Conservation (phyloP, 2,329 filamentous ascomycete species). For the Fusarium euwallaceae region DNA sequence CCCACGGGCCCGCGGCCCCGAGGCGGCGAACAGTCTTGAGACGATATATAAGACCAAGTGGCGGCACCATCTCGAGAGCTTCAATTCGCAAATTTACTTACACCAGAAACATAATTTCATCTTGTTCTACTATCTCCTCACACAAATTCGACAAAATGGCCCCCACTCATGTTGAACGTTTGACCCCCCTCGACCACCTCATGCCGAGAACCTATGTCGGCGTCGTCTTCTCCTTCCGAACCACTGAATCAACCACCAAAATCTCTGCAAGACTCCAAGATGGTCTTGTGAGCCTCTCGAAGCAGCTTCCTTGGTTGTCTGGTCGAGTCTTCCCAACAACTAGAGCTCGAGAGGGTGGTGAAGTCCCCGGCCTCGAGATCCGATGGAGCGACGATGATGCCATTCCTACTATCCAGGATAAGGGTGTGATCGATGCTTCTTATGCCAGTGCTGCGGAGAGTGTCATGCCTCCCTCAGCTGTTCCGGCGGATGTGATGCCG, state of each 20-base stretch:
- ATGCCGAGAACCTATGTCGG: slow-evolving; percentile 25
- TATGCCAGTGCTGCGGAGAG: background rate
- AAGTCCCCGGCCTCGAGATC: background rate
- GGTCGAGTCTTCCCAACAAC: background rate
- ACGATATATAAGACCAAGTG: background rate
- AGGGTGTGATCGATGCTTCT: background rate
- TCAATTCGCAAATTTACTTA: background rate
- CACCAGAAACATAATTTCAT: background rate
- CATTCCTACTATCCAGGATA: background rate
- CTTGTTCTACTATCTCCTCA: background rate
- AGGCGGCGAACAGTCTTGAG: background rate
- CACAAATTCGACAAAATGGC: background rate
- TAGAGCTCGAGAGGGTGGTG: background rate
- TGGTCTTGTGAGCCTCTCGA: background rate
- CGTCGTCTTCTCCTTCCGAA: slow-evolving; percentile 11
- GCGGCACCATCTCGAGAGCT: background rate
- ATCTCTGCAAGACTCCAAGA: background rate
- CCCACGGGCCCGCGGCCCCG: background rate
- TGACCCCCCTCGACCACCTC: slow-evolving; percentile 17
- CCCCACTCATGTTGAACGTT: background rate
- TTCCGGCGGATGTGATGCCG: slow-evolving; percentile 8
- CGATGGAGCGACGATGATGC: slow-evolving; percentile 4
- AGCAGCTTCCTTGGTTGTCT: slow-evolving; percentile 12
- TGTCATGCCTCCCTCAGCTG: background rate
- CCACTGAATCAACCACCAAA: background rate